Evolutionary conservation across 768 basidiomycete species (phyloP), one percentile per base, ranked within the genome.

Genomic region (Crepidotus variabilis): DNA sequence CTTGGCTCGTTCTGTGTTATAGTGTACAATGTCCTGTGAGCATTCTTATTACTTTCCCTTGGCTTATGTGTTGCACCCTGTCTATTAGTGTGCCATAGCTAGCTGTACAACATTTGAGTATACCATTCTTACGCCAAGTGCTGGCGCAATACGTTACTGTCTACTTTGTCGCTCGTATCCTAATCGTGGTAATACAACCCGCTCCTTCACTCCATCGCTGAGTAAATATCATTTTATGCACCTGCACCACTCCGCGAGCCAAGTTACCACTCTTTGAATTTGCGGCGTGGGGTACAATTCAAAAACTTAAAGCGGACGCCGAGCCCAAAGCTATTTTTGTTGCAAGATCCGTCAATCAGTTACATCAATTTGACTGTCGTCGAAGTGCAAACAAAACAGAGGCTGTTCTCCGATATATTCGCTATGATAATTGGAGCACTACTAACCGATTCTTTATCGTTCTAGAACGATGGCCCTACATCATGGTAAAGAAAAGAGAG

Each of bases 21-120:
- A 18, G 18, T 51, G 33, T 57, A 54, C 34, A 18, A 23, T 39
- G 32, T 57, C 35, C 22, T 57, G 51, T 20, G 43, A 39, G 39
- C 52, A 46, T 47, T 46, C 20, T 47, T 34, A 23, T 28, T 35
- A 34, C 33, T 34, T 55, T 51, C 47, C 23, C 22, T n/a, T 24
- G 11, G 39, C 6, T 53, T 39, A 20, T 39, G 43, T 53, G 52
- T 53, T 45, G 52, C 22, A 46, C n/a, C 32, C 22, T 43, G 18
- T 43, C 39, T 20, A 14, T 20, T 43, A 43, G n/a, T n/a, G n/a
- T 43, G 39, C 18, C 39, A 43, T 43, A 43, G 13, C 39, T 43
- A 43, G 14, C 39, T 43, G 39, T 43, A 43, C 39, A 3, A 20
- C 39, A 43, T 14, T 43, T 5, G 13, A 43, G 28, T 28, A 28